phyloP scores from a whole-genome alignment of 2,329 filamentous ascomycete species.

The Aspergillus proliferans region DNA sequence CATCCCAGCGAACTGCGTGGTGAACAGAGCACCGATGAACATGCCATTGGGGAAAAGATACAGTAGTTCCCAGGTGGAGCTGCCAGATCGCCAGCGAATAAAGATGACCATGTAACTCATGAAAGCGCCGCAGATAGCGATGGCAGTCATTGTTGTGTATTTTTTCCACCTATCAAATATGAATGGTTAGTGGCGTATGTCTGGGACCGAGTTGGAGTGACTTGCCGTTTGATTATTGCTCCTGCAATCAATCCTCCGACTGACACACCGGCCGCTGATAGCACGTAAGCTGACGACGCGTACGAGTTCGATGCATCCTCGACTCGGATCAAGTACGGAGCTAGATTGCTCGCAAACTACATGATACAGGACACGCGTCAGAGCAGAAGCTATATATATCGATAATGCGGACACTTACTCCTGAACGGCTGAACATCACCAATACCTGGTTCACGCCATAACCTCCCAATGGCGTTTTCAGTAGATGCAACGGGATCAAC shows the following conservation, averaged over 20 bases:
- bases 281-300: constrained; percentile 6
- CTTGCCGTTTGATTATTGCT: constrained; percentile 6
- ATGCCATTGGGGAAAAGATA: constrained; percentile 8
- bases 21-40: constrained; percentile 8
- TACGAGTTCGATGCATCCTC: constrained; percentile 5
- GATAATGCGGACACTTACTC: neutral
- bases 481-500: neutral
- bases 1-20: constrained; percentile 11
- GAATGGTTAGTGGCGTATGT: neutral
- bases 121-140: neutral
- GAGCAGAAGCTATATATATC: too few species aligned
- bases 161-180: neutral
- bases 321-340: constrained; percentile 11
- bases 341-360: neutral
- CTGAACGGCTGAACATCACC: neutral
- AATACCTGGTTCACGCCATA: neutral
- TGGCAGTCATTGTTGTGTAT: constrained; percentile 3
- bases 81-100: constrained; percentile 8
- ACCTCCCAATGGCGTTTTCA: neutral
- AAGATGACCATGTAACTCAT: constrained; percentile 6
- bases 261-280: constrained; percentile 5
- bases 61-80: constrained; percentile 7
- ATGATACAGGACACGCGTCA: neutral
- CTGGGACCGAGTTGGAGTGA: neutral
- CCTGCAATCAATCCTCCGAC: constrained; percentile 6